These are phyloP conservation scores for Aspergillus caelatus DNA, from an alignment of 2,329 filamentous ascomycete species.

Conservation along the genomic window DNA sequence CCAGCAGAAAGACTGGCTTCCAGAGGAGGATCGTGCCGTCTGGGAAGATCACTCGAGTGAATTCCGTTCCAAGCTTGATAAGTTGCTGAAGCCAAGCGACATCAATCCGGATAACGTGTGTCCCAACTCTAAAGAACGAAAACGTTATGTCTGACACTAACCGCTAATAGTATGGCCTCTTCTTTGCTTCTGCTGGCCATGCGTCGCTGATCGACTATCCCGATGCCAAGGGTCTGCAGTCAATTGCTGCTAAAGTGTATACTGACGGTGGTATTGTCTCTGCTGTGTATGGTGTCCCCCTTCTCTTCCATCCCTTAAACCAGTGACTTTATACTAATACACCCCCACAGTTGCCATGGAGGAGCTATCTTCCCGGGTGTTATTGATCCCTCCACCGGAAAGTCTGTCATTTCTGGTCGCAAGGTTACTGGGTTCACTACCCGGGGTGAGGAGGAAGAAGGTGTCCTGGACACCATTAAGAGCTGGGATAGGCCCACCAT, in stretches of 20 bases:
- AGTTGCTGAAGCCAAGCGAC: conserved; percentile 30
- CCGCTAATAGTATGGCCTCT: conserved; percentile 35
- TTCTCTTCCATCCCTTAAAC: background rate
- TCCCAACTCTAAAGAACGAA: background rate
- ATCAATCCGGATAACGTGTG: conserved; percentile 26
- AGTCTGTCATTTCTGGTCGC: conserved; percentile 38
- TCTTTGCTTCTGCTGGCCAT: conserved; percentile 46
- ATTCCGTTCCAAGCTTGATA: conserved; percentile 38
- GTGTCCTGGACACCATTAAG: conserved; percentile 37
- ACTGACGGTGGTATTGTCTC: conserved; percentile 35
- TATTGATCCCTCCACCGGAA: conserved; percentile 31
- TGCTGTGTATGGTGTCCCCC: conserved; percentile 29
- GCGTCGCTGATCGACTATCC: conserved; percentile 47
- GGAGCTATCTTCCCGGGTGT: conserved; percentile 43
- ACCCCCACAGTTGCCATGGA: conserved; percentile 37
- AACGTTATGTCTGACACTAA: background rate
- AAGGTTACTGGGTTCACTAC: conserved; percentile 46
- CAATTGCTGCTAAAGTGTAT: conserved; percentile 32
- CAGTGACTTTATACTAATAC: background rate
- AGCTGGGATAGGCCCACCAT: conserved; percentile 36
- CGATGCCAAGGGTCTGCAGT: conserved; percentile 32
- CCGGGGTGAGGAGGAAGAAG: conserved; percentile 36
- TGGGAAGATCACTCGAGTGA: conserved; percentile 36
- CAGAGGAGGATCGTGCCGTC: conserved; percentile 33
- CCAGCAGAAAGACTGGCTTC: conserved; percentile 38